A percentile compares a stretch with the other conserved stretches of the same genome.
These are phyloP conservation scores for Angomonas deanei DNA, from an alignment of 208 protist species.

Conservation along the genomic window DNA sequence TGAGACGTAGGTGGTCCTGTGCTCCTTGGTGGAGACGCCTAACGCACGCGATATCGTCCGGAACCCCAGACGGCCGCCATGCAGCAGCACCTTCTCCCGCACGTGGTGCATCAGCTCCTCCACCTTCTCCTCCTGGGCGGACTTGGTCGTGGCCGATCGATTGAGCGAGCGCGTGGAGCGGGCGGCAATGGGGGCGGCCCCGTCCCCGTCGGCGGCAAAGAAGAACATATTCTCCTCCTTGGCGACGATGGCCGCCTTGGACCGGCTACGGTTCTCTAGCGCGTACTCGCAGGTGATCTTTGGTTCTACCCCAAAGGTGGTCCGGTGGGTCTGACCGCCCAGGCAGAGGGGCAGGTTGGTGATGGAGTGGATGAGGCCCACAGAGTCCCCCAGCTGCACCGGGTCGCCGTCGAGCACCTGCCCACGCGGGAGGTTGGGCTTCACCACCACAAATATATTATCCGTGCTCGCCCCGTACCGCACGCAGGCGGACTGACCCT, in stretches of 20 bases:
- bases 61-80: conserved; percentile 72
- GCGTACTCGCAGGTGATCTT: conserved; percentile 53
- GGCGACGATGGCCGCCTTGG: conserved; percentile 33
- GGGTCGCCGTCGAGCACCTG: conserved; percentile 45
- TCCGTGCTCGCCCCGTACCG: conserved; percentile 43
- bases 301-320: conserved; percentile 63
- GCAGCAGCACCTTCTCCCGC: conserved; percentile 47
- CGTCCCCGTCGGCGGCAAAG: conserved; percentile 18
- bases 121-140: conserved; percentile 36
- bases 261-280: conserved; percentile 25
- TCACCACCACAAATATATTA: conserved; percentile 66
- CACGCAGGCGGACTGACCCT: conserved; percentile 40
- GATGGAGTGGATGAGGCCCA: conserved; percentile 66
- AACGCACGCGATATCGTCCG: conserved; percentile 61
- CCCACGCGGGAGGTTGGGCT: conserved; percentile 34
- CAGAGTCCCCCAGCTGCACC: conserved; percentile 59
- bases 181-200: conserved; percentile 1
- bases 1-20: conserved; percentile 30
- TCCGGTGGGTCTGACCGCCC: conserved; percentile 20
- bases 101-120: conserved; percentile 52
- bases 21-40: conserved; percentile 68
- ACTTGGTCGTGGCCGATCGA: conserved; percentile 2
- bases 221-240: conserved; percentile 62
- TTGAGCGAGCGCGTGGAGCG: conserved; percentile 4
- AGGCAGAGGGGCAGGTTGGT: conserved; percentile 65